Evolutionary conservation across 2,329 filamentous ascomycete species (phyloP).

Genomic region (Aschersonia sp.): DNA sequence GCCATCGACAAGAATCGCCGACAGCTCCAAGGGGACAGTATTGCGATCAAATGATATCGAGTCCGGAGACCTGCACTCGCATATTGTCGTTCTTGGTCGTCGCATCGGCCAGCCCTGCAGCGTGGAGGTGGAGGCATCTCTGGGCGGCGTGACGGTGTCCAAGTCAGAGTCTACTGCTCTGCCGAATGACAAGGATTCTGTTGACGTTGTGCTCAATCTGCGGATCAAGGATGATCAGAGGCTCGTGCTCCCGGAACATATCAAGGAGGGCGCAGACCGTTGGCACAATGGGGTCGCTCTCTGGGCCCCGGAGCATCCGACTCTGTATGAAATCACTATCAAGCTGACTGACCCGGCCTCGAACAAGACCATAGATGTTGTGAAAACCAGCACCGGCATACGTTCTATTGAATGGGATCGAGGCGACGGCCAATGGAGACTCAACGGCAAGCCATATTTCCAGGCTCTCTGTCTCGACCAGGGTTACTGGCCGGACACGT

Average conservation of each 20-base stretch:
- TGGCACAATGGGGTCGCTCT: constrained; percentile 44
- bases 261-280: constrained; percentile 19
- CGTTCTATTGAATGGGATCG: constrained; percentile 42
- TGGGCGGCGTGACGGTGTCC: constrained; percentile 32
- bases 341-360: constrained; percentile 28
- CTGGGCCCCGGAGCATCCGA: constrained; percentile 44
- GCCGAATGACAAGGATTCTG: constrained; percentile 32
- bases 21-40: constrained; percentile 43
- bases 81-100: constrained; percentile 33
- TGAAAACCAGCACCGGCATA: constrained; percentile 47
- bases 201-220: constrained; percentile 31
- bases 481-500: constrained; percentile 47
- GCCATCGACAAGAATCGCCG: constrained; percentile 34
- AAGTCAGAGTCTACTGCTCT: constrained; percentile 26
- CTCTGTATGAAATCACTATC: constrained; percentile 40
- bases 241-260: constrained; percentile 20
- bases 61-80: constrained; percentile 33
- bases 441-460: constrained; percentile 45
- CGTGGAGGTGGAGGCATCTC: constrained; percentile 38
- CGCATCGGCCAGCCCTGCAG: constrained; percentile 28
- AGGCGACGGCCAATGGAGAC: constrained; percentile 42
- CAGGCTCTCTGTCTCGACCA: constrained; percentile 46
- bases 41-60: constrained; percentile 38
- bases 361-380: constrained; percentile 33
- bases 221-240: constrained; percentile 27